Conservation (phyloP, 306 rosid genomes). For the Macrotyloma uniflorum region DNA sequence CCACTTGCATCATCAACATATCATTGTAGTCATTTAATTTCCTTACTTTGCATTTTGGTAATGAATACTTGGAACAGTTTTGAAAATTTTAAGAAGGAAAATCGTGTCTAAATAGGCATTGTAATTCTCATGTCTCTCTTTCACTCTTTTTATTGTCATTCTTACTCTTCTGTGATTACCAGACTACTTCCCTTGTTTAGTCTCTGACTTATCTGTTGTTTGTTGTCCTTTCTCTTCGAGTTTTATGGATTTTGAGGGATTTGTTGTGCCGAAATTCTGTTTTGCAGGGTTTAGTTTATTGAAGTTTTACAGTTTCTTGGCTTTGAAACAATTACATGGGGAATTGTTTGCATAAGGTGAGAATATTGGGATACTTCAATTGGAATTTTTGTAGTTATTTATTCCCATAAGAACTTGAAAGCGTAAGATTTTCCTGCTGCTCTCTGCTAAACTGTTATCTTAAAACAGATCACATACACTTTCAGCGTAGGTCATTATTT, state of each 20-base stretch:
- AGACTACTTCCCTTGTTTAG: background rate
- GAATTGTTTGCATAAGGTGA: conserved; percentile 62
- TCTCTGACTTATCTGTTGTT: conserved; percentile 19
- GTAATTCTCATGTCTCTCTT: background rate
- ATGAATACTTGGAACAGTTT: conserved; percentile 2
- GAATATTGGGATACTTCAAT: conserved; percentile 17
- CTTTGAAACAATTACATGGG: conserved; percentile 61
- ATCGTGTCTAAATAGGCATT: background rate
- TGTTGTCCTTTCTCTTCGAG: conserved; percentile 8
- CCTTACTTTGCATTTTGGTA: background rate
- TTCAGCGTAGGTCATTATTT: background rate
- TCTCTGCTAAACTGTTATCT: background rate
- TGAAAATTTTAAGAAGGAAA: conserved; percentile 1
- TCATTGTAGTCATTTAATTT: conserved; percentile 12
- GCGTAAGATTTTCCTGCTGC: background rate
- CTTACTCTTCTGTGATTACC: background rate
- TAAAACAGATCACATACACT: background rate
- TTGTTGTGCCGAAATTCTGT: conserved; percentile 28
- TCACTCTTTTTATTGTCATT: background rate
- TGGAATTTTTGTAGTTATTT: background rate
- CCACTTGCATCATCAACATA: background rate
- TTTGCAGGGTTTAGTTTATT: conserved; percentile 47
- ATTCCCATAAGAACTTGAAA: conserved; percentile 5
- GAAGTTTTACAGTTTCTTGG: conserved; percentile 28
- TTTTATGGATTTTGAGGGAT: background rate